Base-by-base conservation (phyloP, 116 monocot genomes). In the Papilionanthe hybrid region DNA sequence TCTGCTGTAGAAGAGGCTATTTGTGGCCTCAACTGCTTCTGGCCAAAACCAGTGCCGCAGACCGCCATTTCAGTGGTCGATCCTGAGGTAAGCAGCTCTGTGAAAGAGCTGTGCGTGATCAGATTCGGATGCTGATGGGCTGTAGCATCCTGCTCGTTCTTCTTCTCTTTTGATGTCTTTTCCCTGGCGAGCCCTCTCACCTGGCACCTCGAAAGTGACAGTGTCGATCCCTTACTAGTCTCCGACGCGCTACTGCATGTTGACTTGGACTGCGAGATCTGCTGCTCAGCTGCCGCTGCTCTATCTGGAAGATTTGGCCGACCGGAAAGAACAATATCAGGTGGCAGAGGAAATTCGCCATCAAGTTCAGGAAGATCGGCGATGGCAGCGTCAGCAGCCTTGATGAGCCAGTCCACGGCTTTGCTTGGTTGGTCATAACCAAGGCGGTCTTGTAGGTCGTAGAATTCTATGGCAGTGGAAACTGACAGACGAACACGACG, bases 371-470 rank as follows among this genome's bases (percentile, higher is more conserved):
- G 73, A 9, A 73, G 73, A 8, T 73, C 73, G 7, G 73, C 45
- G 19, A 73, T 87, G 43, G 87, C 89, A 42, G 77, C 81, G 29
- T 74, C 81, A 9, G 86, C 89, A 11, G 86, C 86, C 75, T 86
- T 83, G 78, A 88, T 85, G 72, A 88, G 83, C 88, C 88, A 88
- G 28, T 88, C 88, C 55, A 85, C 82, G 18, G 86, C 88, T 47
- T 88, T 86, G 82, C 86, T 88, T 41, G 88, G 88, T 7, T 85
- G 88, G 80, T 88, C 88, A 37, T 85, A 88, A 58, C 86, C 88
- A 1, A 88, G 85, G 48, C 88, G 77, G 75, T 88, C 88, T 65
- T 85, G 88, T 13, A 88, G 85, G 44, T 88, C 88, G 69, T 88
- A 88, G 85, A 88, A 88, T 50, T 88, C 85, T 45, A 88, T 88